phyloP scores from a whole-genome alignment of 2,329 filamentous ascomycete genomes.

The Sphaerulina vaccinii region DNA sequence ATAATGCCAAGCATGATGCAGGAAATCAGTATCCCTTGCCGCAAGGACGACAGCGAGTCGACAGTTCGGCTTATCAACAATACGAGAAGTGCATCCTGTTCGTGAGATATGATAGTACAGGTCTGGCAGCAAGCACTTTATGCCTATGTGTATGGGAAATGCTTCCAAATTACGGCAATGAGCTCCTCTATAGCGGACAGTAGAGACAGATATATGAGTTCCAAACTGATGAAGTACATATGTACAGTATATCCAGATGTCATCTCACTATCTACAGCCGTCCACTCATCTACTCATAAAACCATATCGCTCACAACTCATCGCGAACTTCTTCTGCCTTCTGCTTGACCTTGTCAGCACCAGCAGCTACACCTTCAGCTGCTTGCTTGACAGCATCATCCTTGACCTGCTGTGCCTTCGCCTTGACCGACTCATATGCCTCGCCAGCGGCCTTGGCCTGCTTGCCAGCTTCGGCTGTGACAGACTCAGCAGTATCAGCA shows the following conservation, averaged over 20 bases:
- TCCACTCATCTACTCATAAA: neutral
- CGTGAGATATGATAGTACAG: neutral
- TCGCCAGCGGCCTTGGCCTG: conserved; percentile 9
- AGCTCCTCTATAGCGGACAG: no score
- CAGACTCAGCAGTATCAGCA: neutral
- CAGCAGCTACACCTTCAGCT: neutral
- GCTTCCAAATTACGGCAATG: no score
- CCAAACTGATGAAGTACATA: neutral
- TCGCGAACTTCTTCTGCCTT: conserved; percentile 5
- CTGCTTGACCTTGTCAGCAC: conserved; percentile 8
- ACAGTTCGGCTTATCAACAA: neutral
- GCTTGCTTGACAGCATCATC: neutral
- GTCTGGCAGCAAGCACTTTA: neutral
- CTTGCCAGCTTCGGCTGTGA: neutral
- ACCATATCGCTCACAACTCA: neutral
- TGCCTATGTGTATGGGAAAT: neutral
- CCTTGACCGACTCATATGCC: neutral
- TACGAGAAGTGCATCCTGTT: neutral
- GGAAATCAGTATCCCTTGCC: no score
- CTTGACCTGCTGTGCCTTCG: neutral
- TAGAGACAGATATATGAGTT: no score
- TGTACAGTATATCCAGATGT: neutral
- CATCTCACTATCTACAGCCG: neutral
- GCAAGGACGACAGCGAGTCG: no score
- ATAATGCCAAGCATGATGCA: no score